phyloP scores from a whole-genome alignment of 2,329 filamentous ascomycete genomes.

The Penicillium rolfsii region DNA sequence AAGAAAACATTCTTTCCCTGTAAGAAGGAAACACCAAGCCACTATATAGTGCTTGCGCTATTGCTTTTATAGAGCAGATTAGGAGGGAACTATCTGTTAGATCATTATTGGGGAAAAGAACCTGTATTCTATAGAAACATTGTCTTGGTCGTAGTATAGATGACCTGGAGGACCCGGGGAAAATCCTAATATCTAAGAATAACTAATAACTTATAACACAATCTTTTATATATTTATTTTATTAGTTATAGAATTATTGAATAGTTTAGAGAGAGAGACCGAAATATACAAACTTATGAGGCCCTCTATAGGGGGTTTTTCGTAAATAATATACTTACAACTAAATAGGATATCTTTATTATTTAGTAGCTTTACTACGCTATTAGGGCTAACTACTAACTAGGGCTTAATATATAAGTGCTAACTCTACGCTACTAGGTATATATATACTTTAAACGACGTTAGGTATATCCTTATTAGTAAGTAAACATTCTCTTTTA shows the following conservation, averaged over 20 bases:
- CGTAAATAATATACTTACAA: too few relatives aligned
- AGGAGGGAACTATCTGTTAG: not conserved
- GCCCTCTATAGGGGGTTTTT: too few relatives aligned
- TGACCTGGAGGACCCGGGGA: not conserved
- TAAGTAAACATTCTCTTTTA: too few relatives aligned
- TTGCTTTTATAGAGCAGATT: constrained; percentile 7
- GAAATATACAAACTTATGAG: too few relatives aligned
- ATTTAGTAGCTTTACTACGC: too few relatives aligned
- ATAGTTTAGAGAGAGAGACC: not conserved
- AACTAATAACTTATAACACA: not conserved
- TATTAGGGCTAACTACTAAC: too few relatives aligned
- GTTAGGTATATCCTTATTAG: too few relatives aligned
- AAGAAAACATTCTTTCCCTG: constrained; percentile 6
- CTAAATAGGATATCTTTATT: too few relatives aligned
- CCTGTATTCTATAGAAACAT: constrained; percentile 5
- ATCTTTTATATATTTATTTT: not conserved
- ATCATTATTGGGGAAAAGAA: constrained; percentile 10
- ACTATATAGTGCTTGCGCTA: not conserved
- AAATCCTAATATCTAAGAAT: not conserved
- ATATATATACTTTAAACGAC: too few relatives aligned
- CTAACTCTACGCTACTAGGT: too few relatives aligned
- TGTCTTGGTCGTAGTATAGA: not conserved
- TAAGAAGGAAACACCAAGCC: not conserved
- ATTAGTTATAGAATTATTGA: not conserved
- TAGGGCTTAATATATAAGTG: too few relatives aligned